Evolutionary conservation across 371 early-diverging fungal species (phyloP), one percentile per base, ranked within the genome.

Genomic region (Capillidium rhysosporum): DNA sequence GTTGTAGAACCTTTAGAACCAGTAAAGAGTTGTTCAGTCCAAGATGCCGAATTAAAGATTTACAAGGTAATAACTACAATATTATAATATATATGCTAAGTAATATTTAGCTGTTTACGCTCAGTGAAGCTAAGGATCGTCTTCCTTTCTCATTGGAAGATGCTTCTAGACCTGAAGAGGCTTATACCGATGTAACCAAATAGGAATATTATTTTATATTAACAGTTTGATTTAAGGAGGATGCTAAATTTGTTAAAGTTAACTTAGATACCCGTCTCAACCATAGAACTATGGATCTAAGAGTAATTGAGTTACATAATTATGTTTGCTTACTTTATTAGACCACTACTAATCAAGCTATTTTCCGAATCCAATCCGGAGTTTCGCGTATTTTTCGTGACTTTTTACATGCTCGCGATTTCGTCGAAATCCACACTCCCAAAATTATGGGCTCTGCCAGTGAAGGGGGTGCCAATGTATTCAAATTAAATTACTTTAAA

Each of bases 401-500:
- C 57, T 95, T 82, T 69, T 70, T 98, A 57, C 71, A 78, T 44
- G 63, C 69, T 24, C 75, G 86, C 48, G 79, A 76, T 44, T 99
- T 98, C 62, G 77, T 86, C 58, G 99, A 99, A 73, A 97, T 99
- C 63, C 99, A 98, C 69, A 85, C 98, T 10, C 97, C 99, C 57
- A 99, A 99, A 76, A 76, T 99, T 58, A 85, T 98, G 58, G 82
- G 80, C 51, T 81, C 95, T 56, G 92, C 97, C 12, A 87, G 86
- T 57, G 99, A 99, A 71, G 99, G 99, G 58, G 99, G 99, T 28
- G 89, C 99, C 41, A 98, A 94, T 64, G 91, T 98, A 10, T 99
- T 99, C 77, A 76, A 80, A 65, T 84, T 99, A 48, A 71, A 82
- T 52, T 99, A 97, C 77, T 99, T 99, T 72, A 92, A 97, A 65